These are phyloP conservation scores for Anthostomella pinea DNA, from an alignment of 2,329 filamentous ascomycete species.

Conservation along the genomic window DNA sequence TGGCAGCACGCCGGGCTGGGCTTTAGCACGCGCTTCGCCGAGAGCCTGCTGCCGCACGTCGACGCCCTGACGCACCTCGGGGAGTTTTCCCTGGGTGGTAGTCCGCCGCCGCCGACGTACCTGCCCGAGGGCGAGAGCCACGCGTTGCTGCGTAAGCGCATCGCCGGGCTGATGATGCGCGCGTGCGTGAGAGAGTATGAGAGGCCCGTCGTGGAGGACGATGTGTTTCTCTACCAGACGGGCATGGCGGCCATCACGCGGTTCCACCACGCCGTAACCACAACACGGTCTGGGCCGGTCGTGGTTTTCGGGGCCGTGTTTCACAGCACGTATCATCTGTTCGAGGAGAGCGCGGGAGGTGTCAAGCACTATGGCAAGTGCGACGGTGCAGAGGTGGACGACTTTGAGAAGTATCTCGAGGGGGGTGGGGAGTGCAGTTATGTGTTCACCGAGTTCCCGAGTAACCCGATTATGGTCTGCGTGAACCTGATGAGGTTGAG, in stretches of 20 bases:
- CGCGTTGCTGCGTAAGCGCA: constrained; percentile 36
- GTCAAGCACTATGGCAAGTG: constrained; percentile 47
- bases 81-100: constrained; percentile 20
- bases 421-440: constrained; percentile 41
- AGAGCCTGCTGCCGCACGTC: constrained; percentile 39
- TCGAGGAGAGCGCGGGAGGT: constrained; percentile 41
- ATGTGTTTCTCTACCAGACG: constrained; percentile 52
- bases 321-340: constrained; percentile 46
- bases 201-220: constrained; percentile 28
- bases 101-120: constrained; percentile 35
- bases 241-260: constrained; percentile 54
- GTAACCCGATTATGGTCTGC: constrained; percentile 43
- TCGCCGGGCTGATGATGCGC: constrained; percentile 40
- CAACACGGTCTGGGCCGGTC: constrained; percentile 33
- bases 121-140: constrained; percentile 40
- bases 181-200: constrained; percentile 33
- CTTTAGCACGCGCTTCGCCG: constrained; percentile 44
- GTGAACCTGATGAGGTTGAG: constrained; percentile 39
- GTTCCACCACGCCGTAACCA: constrained; percentile 37
- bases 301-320: constrained; percentile 52
- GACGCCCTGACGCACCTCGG: constrained; percentile 35
- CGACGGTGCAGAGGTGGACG: constrained; percentile 39
- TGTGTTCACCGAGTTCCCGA: constrained; percentile 49
- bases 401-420: constrained; percentile 45
- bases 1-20: constrained; percentile 48